phyloP scores from a whole-genome alignment of 2,329 filamentous ascomycete species.

The Colletotrichum abscissum region DNA sequence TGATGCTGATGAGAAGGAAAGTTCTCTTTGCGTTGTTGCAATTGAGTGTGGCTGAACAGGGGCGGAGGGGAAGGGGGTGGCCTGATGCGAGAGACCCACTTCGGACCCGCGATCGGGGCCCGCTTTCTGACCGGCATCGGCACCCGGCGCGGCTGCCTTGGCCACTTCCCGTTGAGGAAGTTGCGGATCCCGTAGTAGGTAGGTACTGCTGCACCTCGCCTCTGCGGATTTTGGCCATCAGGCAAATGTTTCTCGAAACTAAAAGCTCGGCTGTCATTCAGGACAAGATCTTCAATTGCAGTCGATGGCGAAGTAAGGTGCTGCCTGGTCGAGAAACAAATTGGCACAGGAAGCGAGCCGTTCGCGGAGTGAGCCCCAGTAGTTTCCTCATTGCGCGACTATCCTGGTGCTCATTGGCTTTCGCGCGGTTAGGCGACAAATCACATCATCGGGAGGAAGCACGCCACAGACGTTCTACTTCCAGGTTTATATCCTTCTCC shows the following conservation, averaged over 20 bases:
- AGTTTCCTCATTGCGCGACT: not conserved
- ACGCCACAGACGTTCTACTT: too few species aligned
- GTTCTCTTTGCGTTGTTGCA: not conserved
- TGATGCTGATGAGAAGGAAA: not conserved
- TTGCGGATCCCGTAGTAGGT: not conserved
- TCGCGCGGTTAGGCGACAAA: not conserved
- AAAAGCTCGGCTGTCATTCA: not conserved
- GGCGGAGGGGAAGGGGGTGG: not conserved
- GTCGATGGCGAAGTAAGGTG: not conserved
- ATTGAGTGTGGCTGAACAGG: not conserved
- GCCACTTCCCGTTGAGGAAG: not conserved
- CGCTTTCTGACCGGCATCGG: not conserved
- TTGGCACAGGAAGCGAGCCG: not conserved
- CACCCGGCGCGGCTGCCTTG: not conserved
- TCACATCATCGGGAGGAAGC: not conserved
- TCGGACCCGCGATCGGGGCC: not conserved
- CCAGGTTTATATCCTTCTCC: not conserved
- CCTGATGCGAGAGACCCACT: not conserved
- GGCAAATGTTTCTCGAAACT: not conserved
- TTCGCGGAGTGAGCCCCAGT: not conserved
- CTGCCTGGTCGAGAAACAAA: not conserved
- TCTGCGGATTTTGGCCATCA: not conserved
- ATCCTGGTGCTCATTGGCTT: not conserved
- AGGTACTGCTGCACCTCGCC: not conserved
- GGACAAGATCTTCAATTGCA: not conserved